Evolutionary conservation across 2,329 filamentous ascomycete species (phyloP).

Genomic region (Aspergillus hiratsukae): DNA sequence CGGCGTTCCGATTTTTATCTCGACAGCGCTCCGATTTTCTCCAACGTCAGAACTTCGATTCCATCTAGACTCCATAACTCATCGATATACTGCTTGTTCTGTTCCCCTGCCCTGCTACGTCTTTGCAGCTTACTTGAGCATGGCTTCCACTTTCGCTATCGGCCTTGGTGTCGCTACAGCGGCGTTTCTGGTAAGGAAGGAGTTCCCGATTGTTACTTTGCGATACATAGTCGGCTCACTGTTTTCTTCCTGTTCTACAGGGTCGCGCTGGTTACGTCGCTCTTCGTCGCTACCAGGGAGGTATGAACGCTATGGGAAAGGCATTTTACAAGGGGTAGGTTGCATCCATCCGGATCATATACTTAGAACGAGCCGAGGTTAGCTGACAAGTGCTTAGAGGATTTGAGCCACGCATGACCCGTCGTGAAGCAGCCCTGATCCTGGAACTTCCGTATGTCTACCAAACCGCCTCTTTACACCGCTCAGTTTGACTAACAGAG

Average conservation of each 20-base stretch:
- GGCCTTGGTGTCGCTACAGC: conserved; percentile 50
- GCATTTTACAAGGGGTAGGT: conserved; percentile 83
- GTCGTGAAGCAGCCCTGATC: conserved; percentile 84
- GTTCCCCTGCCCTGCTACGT: conserved; percentile 3
- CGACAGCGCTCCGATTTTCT: conserved; percentile 14
- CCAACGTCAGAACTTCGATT: conserved; percentile 11
- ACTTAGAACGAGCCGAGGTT: not conserved
- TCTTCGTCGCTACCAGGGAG: conserved; percentile 68
- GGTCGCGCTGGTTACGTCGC: conserved; percentile 90
- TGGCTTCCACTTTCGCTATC: conserved; percentile 42
- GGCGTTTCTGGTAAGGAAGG: conserved; percentile 71
- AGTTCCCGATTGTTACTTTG: not conserved
- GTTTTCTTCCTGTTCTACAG: conserved; percentile 44
- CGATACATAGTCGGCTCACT: conserved; percentile 3
- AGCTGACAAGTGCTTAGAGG: conserved; percentile 45
- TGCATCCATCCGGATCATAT: not conserved
- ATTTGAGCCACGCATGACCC: conserved; percentile 94
- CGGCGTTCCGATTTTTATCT: conserved; percentile 36
- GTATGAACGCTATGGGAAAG: conserved; percentile 73
- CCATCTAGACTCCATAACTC: not conserved
- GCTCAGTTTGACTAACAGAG: conserved; percentile 7
- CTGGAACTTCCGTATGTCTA: conserved; percentile 74
- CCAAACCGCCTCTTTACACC: not conserved
- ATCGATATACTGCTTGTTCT: conserved; percentile 8
- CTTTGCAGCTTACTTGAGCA: conserved; percentile 13